Evolutionary conservation across 805 yeast species (phyloP), one percentile per base, ranked within the genome.

Genomic region (Diddensiella santjacobensis): DNA sequence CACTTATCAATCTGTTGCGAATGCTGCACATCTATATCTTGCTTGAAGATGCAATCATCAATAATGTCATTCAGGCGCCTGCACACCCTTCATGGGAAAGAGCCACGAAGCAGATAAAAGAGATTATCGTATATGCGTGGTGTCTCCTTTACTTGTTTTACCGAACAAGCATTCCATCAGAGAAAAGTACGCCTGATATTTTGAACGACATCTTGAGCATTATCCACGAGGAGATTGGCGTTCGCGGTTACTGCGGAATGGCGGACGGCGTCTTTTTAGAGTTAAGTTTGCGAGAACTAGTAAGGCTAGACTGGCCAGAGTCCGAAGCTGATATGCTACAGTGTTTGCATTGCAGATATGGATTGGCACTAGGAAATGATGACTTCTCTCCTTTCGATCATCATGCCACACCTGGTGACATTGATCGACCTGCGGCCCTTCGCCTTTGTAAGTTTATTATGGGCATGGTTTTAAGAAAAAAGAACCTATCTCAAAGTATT

Each of bases 251-350:
- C 47, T 93, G 99, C 67, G 83, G 81, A 44, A 64, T 77, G 2
- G 74, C 83, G 0, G 62, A 74, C 22, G 90, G 95, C 0, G 65
- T 69, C 4, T 82, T 90, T 51, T 68, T 93, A 44, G 70, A 72
- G 15, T 66, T 84, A 22, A 70, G 83, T 0, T 84, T 88, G 55
- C 69, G 71, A 5, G 71, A 76, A 17, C 66, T 85, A 29, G 68
- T 79, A 13, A 56, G 67, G 0, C 64, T 77, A 22, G 67, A 71
- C 18, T 63, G 70, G 49, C 54, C 59, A 11, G 73, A 73, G 3
- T 73, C 84, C 2, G 90, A 84, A 40, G 71, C 72, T 5, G 93
- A 88, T 40, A 63, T 91, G 41, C 74, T 87, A 5, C 98, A 91
- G 59, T 73, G 87, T 29, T 66, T 93, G 19, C 73, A 80, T 53